Conservation (phyloP, 345 rosid species). For the Clausena lansium region DNA sequence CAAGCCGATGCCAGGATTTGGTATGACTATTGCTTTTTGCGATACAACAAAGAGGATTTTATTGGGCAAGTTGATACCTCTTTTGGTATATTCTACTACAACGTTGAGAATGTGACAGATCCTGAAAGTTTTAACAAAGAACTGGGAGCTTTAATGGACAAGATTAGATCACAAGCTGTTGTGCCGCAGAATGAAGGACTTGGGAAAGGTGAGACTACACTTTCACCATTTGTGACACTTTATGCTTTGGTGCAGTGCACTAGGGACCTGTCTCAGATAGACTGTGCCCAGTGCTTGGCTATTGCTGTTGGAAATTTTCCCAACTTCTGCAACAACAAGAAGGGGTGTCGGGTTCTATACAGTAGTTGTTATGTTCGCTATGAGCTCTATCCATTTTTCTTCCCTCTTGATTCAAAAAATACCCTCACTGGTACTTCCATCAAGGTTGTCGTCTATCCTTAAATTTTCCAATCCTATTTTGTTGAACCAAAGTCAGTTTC, state of each 20-base stretch:
- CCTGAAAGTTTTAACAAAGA: constrained; percentile 45
- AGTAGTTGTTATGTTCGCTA: constrained; percentile 71
- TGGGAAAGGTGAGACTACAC: constrained; percentile 52
- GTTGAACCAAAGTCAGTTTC: not conserved
- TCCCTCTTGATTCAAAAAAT: constrained; percentile 45
- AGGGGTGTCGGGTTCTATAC: constrained; percentile 68
- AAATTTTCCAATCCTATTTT: constrained; percentile 12
- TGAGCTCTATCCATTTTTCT: constrained; percentile 82
- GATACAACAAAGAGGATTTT: constrained; percentile 44
- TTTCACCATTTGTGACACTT: constrained; percentile 53
- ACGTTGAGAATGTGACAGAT: constrained; percentile 53
- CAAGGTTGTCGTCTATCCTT: constrained; percentile 34
- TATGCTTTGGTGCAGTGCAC: constrained; percentile 74
- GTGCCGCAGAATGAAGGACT: constrained; percentile 43
- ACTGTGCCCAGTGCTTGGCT: constrained; percentile 77
- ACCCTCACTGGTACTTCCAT: constrained; percentile 17
- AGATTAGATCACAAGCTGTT: constrained; percentile 54
- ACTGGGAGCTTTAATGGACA: constrained; percentile 46
- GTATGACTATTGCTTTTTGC: constrained; percentile 67
- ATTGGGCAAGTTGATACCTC: constrained; percentile 53
- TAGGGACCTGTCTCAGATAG: constrained; percentile 49
- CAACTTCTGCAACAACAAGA: constrained; percentile 41
- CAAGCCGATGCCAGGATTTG: constrained; percentile 64
- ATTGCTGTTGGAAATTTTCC: constrained; percentile 56
- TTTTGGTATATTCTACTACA: constrained; percentile 45